Conservation (phyloP, 2,329 filamentous ascomycete species). For the Dactylellina leptospora region DNA sequence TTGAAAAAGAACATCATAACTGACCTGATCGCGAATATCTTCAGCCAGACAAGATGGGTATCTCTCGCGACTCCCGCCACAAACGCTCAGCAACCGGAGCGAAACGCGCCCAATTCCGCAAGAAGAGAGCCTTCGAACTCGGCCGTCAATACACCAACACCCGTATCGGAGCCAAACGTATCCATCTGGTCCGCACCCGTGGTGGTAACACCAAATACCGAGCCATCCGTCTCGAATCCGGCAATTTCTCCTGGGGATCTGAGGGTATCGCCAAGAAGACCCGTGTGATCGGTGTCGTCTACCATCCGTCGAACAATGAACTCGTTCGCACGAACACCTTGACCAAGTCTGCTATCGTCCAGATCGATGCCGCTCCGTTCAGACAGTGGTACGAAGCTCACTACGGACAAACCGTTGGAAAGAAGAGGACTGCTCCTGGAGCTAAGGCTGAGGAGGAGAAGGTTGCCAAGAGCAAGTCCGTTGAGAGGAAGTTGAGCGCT, state of each 20-base stretch:
- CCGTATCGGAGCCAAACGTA: constrained; percentile 95
- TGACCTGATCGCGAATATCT: constrained; percentile 56
- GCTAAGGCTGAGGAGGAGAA: constrained; percentile 68
- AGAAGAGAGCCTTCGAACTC: constrained; percentile 99
- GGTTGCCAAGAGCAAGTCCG: constrained; percentile 89
- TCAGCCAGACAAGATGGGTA: constrained; percentile 83
- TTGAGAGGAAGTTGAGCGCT: constrained; percentile 95
- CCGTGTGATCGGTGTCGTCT: constrained; percentile 97
- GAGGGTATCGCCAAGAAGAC: constrained; percentile 98
- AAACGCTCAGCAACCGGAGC: constrained; percentile 99
- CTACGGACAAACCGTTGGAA: constrained; percentile 91
- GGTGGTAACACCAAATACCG: constrained; percentile 99
- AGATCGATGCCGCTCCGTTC: constrained; percentile 98
- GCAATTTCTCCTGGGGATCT: constrained; percentile 99
- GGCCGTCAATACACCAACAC: constrained; percentile 99
- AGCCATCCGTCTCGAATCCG: constrained; percentile 95
- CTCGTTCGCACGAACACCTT: constrained; percentile 99
- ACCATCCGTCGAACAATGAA: constrained; percentile 99
- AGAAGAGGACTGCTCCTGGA: constrained; percentile 77
- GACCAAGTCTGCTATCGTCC: constrained; percentile 97
- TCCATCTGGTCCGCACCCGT: constrained; percentile 95
- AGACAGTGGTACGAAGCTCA: constrained; percentile 99
- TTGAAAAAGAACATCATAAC: not conserved
- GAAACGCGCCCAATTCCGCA: constrained; percentile 93
- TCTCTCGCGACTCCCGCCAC: constrained; percentile 99